Conservation (phyloP, 305 asterid genomes). For the Fraxinus paxiana region DNA sequence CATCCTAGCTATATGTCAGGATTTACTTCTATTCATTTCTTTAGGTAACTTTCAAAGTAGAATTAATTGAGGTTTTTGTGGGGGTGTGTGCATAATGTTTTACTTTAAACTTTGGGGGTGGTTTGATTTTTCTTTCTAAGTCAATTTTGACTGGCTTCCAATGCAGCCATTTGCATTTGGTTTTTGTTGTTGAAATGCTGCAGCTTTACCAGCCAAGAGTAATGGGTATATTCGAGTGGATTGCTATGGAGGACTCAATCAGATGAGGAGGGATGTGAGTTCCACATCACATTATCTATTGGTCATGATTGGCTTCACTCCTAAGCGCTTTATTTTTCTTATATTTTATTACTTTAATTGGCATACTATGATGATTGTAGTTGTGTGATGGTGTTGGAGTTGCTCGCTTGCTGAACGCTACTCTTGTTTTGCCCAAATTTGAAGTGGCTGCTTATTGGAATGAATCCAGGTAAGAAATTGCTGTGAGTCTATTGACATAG, state of each 20-base stretch:
- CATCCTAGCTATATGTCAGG: background rate
- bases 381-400: constrained; percentile 97
- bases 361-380: constrained; percentile 38
- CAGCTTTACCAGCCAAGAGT: constrained; percentile 78
- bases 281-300: constrained; percentile 7
- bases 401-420: constrained; percentile 92
- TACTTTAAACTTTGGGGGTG: constrained; percentile 7
- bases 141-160: constrained; percentile 58
- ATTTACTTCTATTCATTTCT: background rate
- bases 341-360: constrained; percentile 10
- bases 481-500: background rate
- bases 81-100: constrained; percentile 10
- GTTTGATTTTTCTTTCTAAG: constrained; percentile 47
- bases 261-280: constrained; percentile 99
- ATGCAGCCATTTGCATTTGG: constrained; percentile 89
- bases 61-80: background rate
- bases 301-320: background rate
- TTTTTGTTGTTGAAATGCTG: constrained; percentile 93
- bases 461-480: constrained; percentile 62
- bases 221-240: constrained; percentile 93
- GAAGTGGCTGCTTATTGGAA: constrained; percentile 99
- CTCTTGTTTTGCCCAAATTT: constrained; percentile 92
- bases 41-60: background rate
- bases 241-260: constrained; percentile 99
- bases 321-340: background rate